Base-by-base conservation (phyloP, 768 basidiomycete species). In the Xerocomellus amylosporus region DNA sequence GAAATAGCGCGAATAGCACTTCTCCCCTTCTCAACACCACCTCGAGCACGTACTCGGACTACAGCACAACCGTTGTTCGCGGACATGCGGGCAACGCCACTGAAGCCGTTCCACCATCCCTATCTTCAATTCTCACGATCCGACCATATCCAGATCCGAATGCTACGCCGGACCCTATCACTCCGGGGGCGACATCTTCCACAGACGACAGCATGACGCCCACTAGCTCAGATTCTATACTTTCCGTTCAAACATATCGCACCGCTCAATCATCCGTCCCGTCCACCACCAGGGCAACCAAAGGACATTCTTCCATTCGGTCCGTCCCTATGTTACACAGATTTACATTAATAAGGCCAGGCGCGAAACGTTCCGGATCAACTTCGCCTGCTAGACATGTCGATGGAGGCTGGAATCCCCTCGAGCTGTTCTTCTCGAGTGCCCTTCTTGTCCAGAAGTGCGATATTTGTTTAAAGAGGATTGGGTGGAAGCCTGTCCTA, bases 321-420 rank as follows among this genome's bases (percentile, higher is more conserved):
- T 74, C 80, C 4, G 60, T 79, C 1, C 78, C 84, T 0, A 76
- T 85, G 48, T 78, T 92, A 3, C 93, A 94, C 68, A 86, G 93
- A 17, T 95, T 95, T 76, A 88, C 92, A 20, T 78, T 94, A 31
- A 78, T 93, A 62, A 90, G 87, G 68, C 90, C 91, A 15, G 90
- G 90, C 4, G 75, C 73, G 28, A 87, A 84, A 69, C 83, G 84
- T 48, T 60, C 56, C 47, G 69, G 58, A 51, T 64, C 63, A 64
- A 70, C 58, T 57, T 70, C 58, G 22, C 72, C 51, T 63, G 60
- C 62, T n/a, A 53, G 53, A 26, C 59, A 60, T 46, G 49, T 60
- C 4, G 77, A 75, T 20, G 69, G 67, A 17, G 72, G 79, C 0
- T 92, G 90, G 89, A 88, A 83, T 60, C 89, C 91, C 20, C 74